These are phyloP conservation scores for Xylogone sp. DNA, from an alignment of 2,329 filamentous ascomycete species.

Conservation along the genomic window DNA sequence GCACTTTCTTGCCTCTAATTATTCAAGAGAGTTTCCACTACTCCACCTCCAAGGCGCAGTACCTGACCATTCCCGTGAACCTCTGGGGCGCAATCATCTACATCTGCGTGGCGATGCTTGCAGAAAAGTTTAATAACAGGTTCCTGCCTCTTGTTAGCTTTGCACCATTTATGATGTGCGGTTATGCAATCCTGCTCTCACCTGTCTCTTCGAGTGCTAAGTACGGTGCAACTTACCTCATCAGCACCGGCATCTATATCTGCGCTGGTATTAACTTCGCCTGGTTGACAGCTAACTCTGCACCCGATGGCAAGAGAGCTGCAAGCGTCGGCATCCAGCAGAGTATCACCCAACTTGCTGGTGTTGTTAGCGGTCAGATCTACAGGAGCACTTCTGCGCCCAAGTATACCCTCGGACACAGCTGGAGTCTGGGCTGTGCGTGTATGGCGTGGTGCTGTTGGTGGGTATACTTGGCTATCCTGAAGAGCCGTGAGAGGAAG, in stretches of 20 bases:
- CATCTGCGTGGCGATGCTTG: conserved; percentile 39
- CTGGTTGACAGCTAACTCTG: conserved; percentile 43
- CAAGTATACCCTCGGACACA: neutral
- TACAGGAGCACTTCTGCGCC: conserved; percentile 1
- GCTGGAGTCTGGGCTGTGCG: neutral
- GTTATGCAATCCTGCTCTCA: neutral
- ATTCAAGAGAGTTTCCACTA: conserved; percentile 24
- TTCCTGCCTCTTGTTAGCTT: neutral
- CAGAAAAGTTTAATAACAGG: conserved; percentile 32
- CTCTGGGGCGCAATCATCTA: conserved; percentile 45
- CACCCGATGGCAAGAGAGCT: conserved; percentile 41
- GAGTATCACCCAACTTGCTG: conserved; percentile 43
- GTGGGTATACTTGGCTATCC: neutral
- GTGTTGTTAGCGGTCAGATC: conserved; percentile 30
- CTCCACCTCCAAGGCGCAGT: conserved; percentile 23
- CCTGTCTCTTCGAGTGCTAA: conserved; percentile 31
- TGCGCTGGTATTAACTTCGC: conserved; percentile 43
- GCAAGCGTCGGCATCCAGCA: conserved; percentile 43
- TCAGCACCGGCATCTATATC: conserved; percentile 43
- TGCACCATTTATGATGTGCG: neutral
- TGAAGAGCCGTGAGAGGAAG: neutral
- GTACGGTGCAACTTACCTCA: conserved; percentile 47
- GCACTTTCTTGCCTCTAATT: conserved; percentile 28
- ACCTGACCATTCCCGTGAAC: conserved; percentile 34
- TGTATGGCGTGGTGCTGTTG: neutral